Percentiles rank a stretch among this genome's conserved stretches.
phyloP scores from a whole-genome alignment of 1,284 basidiomycete genomes.

The Ganoderma leucocontextum region DNA sequence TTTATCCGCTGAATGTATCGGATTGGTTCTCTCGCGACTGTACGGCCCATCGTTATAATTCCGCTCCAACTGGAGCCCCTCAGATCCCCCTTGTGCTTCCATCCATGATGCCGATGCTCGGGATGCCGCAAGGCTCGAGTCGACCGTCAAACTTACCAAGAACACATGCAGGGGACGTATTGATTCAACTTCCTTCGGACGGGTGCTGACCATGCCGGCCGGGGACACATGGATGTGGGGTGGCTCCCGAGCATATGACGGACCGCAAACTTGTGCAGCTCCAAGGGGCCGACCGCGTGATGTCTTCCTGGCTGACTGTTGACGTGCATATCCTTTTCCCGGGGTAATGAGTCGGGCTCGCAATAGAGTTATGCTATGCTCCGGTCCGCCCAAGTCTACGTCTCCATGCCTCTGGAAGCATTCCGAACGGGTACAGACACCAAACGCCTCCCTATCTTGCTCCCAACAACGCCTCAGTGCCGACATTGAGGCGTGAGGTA shows the following conservation, averaged over 20 bases:
- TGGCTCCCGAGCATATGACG: neutral
- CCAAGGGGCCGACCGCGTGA: neutral
- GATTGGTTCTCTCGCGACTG: neutral
- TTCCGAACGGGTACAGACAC: neutral
- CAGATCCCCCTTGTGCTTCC: neutral
- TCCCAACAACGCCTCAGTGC: neutral
- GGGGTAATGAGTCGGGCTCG: neutral
- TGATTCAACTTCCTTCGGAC: neutral
- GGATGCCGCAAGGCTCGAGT: neutral
- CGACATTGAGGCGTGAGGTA: neutral
- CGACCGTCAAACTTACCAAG: neutral
- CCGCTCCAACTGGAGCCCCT: neutral
- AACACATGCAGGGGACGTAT: neutral
- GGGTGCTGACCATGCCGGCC: neutral
- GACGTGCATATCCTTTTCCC: neutral
- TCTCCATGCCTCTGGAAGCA: constrained; percentile 1
- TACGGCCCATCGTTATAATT: no score
- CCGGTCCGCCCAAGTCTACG: neutral
- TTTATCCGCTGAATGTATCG: neutral
- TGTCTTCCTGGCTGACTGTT: neutral
- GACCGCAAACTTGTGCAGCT: neutral
- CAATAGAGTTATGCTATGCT: neutral
- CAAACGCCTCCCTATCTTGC: neutral
- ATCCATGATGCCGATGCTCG: neutral
- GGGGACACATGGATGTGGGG: neutral